Percentiles rank a stretch among this genome's conserved stretches.
Evolutionary conservation across 75 land plant species (phyloP).

Genomic region (Picea glauca): DNA sequence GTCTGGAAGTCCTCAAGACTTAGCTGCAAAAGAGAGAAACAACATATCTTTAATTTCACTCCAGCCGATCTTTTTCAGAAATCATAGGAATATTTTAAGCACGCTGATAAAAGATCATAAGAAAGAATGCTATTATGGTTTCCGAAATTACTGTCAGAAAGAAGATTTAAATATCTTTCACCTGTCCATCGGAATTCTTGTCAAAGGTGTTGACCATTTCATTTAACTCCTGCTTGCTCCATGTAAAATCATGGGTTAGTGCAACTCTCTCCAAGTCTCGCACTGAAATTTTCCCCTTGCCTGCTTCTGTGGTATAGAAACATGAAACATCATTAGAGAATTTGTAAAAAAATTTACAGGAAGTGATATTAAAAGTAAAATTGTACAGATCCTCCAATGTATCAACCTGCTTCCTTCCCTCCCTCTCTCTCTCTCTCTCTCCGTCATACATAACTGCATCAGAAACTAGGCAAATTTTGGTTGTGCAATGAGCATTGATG

Average conservation of each 20-base stretch:
- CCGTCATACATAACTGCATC: no score
- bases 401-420: no score
- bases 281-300: constrained; percentile 48
- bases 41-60: neutral
- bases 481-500: no score
- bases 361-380: no score
- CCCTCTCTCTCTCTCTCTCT: no score
- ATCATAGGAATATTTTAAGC: neutral
- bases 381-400: no score
- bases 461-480: no score
- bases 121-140: neutral
- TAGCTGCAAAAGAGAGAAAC: constrained; percentile 37
- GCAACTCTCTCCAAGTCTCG: constrained; percentile 57
- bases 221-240: constrained; percentile 61
- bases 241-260: constrained; percentile 63
- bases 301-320: constrained; percentile 34
- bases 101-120: neutral
- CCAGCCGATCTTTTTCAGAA: neutral
- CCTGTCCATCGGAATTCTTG: constrained; percentile 61
- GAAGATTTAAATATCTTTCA: constrained; percentile 9
- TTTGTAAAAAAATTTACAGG: no score
- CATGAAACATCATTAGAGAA: no score
- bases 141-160: neutral
- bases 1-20: constrained; percentile 55
- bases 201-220: constrained; percentile 70